Base-by-base conservation (phyloP, 345 rosid species). In the Brassica cretica region DNA sequence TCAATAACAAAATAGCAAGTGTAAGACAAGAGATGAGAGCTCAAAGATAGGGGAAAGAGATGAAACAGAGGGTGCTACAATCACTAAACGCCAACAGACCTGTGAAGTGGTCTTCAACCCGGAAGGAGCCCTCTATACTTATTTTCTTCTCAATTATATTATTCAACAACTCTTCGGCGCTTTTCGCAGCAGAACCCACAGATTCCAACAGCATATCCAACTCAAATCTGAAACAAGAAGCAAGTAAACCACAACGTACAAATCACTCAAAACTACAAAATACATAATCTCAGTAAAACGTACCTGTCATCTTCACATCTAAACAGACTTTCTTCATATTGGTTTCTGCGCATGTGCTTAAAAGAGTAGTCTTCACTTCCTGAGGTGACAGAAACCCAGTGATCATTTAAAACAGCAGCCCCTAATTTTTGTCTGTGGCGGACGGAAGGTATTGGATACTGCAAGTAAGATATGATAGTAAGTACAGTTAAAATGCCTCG, bases 281-380 rank as follows among this genome's bases (percentile, higher is more conserved):
- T 21, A 12, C 53, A 63, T 25, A 49, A 8, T 58, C 5, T 27
- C 19, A 30, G 35, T 18, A 33, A 62, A 3, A 24, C 1, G 53
- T 70, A 94, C 98, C 98, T 89, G 81, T 92, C 98, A 81, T 94
- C 98, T 89, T 94, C 98, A 59, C 98, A 94, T 89, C 90, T 85
- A 76, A 94, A 94, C 84, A 94, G 85, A 75, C 97, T 94, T 77
- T 94, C 98, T 81, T 94, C 98, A 69, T 92, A 94, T 75, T 91
- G 98, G 78, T 94, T 94, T 85, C 91, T 88, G 15, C 98, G 94
- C 98, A 94, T 94, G 81, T 92, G 98, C 84, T 91, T 94, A 75
- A 94, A 94, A 32, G 98, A 94, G 77, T 92, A 92, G 84, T 94
- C 98, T 82, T 94, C 98, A 64, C 98, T 94, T 77, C 98, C 98